Conservation (phyloP, 345 rosid species). For the Bretschneidera sinensis region DNA sequence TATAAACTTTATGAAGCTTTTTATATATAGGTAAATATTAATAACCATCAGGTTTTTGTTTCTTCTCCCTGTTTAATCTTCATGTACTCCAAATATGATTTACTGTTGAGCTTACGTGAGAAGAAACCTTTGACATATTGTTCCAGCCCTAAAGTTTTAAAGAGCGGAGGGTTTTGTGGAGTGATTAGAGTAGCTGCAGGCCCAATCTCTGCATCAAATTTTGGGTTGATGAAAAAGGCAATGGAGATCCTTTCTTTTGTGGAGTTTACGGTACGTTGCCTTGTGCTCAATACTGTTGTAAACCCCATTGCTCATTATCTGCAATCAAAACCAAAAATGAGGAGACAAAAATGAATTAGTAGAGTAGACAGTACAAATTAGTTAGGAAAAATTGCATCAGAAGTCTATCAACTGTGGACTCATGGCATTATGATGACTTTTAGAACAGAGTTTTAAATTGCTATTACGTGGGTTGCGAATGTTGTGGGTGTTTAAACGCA, state of each 20-base stretch:
- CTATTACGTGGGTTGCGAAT: too few relatives aligned
- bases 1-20: too few relatives aligned
- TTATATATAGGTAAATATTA: too few relatives aligned
- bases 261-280: conserved; percentile 27
- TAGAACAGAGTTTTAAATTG: too few relatives aligned
- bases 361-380: too few relatives aligned
- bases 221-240: conserved; percentile 25
- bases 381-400: too few relatives aligned
- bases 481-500: too few relatives aligned
- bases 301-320: conserved; percentile 34
- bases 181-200: conserved; percentile 24
- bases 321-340: not conserved
- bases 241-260: conserved; percentile 31
- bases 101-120: conserved; percentile 24
- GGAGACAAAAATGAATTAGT: too few relatives aligned
- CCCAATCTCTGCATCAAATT: conserved; percentile 22
- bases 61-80: too few relatives aligned
- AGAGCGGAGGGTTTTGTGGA: conserved; percentile 15
- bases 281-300: conserved; percentile 37
- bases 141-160: conserved; percentile 9
- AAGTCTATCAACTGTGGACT: too few relatives aligned
- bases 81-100: conserved; percentile 23
- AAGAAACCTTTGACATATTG: conserved; percentile 18
- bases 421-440: too few relatives aligned
- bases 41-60: too few relatives aligned